These are phyloP conservation scores for Fusarium burgessii DNA, from an alignment of 2,329 filamentous ascomycete species.

Conservation along the genomic window DNA sequence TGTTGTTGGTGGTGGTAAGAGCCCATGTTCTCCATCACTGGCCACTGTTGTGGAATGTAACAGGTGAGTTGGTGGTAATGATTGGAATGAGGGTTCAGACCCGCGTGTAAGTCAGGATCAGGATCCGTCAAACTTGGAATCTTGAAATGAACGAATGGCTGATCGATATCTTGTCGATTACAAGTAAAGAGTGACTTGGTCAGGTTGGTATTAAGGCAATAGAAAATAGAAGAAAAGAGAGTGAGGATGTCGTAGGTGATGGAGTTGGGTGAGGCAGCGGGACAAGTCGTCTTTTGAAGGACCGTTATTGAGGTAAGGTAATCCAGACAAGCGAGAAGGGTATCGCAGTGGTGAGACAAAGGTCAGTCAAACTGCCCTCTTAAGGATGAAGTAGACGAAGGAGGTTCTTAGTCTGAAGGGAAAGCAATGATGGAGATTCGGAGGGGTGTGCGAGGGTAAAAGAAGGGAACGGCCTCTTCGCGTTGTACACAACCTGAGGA, in stretches of 20 bases:
- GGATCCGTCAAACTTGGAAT: conserved; percentile 4
- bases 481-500: conserved; percentile 35
- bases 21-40: conserved; percentile 49
- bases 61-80: conserved; percentile 23
- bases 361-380: conserved; percentile 49
- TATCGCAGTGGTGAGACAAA: conserved; percentile 51
- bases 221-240: conserved; percentile 36
- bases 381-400: conserved; percentile 51
- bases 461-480: conserved; percentile 51
- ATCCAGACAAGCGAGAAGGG: conserved; percentile 49
- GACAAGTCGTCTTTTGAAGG: conserved; percentile 48
- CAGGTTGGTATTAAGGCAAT: conserved; percentile 20
- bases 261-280: conserved; percentile 30
- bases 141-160: conserved; percentile 29
- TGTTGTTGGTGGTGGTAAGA: conserved; percentile 50
- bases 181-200: conserved; percentile 43
- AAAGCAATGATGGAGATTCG: conserved; percentile 42
- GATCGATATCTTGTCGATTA: conserved; percentile 18
- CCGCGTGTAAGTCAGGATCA: conserved; percentile 19
- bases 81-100: conserved; percentile 34
- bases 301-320: conserved; percentile 33
- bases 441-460: conserved; percentile 53
- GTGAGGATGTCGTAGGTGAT: conserved; percentile 37
- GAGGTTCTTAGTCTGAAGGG: conserved; percentile 48
- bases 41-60: conserved; percentile 28